Percentiles rank a stretch among this genome's conserved stretches.
These are phyloP conservation scores for Cenchrus fungigraminus DNA, from an alignment of 176 grass and related monocot species.

Conservation along the genomic window DNA sequence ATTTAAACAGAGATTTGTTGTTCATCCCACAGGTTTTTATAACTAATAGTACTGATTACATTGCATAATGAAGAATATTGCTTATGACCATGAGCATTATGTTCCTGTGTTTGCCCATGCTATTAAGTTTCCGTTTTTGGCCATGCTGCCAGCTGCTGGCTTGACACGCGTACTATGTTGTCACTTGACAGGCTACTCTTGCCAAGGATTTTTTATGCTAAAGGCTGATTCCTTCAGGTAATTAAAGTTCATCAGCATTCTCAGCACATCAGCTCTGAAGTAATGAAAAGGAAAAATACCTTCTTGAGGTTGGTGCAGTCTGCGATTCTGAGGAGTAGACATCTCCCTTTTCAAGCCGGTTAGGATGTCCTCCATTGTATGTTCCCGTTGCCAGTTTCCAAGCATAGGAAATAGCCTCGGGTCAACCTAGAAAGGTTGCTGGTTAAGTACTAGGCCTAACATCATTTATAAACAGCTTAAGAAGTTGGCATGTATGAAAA, in stretches of 20 bases:
- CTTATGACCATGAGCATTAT: background rate
- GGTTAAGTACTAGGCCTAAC: conserved; percentile 31
- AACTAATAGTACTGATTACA: conserved; percentile 7
- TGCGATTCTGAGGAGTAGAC: conserved; percentile 86
- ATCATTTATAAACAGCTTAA: conserved; percentile 32
- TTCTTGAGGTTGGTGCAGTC: conserved; percentile 81
- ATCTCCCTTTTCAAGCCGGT: conserved; percentile 82
- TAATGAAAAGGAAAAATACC: conserved; percentile 48
- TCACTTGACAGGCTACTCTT: conserved; percentile 16
- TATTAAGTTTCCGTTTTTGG: background rate
- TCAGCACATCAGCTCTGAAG: conserved; percentile 12
- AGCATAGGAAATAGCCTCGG: conserved; percentile 83
- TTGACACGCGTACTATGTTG: background rate
- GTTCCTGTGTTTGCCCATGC: background rate
- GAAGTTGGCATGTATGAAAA: background rate
- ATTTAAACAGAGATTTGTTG: background rate
- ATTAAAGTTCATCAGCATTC: background rate
- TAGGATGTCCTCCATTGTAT: conserved; percentile 92
- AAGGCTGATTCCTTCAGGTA: background rate
- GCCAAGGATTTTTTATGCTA: background rate
- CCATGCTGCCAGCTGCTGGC: background rate
- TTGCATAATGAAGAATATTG: background rate
- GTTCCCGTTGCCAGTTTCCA: conserved; percentile 79
- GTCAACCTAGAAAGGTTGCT: conserved; percentile 70
- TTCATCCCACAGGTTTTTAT: conserved; percentile 1